Evolutionary conservation across 2,329 filamentous ascomycete genomes (phyloP).

Genomic region (Trichoderma koningiopsis): DNA sequence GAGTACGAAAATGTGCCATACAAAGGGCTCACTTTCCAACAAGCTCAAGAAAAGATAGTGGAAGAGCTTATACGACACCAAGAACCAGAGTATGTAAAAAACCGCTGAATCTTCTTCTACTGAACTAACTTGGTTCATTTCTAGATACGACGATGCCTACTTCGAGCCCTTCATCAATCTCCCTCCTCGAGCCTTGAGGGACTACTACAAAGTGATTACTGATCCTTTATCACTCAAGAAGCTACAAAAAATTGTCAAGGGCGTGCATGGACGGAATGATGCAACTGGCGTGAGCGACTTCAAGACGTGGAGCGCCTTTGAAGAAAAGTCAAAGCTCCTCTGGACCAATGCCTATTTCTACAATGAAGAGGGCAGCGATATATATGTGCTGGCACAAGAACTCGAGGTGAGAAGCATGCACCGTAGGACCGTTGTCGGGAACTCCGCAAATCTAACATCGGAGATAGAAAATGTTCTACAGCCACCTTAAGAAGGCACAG

Average conservation of each 20-base stretch:
- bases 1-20: conserved; percentile 63
- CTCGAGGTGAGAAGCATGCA: conserved; percentile 64
- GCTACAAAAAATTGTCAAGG: conserved; percentile 75
- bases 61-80: conserved; percentile 71
- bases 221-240: conserved; percentile 78
- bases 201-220: conserved; percentile 84
- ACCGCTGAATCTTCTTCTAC: not conserved
- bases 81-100: conserved; percentile 61
- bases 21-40: conserved; percentile 74
- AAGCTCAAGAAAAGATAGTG: conserved; percentile 84
- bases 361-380: conserved; percentile 89
- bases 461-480: conserved; percentile 66
- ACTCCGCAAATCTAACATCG: conserved; percentile 27
- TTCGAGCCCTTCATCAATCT: conserved; percentile 77
- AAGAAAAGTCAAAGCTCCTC: conserved; percentile 75
- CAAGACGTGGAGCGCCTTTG: conserved; percentile 80
- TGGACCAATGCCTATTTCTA: conserved; percentile 89
- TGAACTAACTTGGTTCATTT: conserved; percentile 34
- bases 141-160: conserved; percentile 68
- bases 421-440: not conserved
- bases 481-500: conserved; percentile 71
- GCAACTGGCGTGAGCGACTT: conserved; percentile 67
- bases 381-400: conserved; percentile 74
- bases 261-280: conserved; percentile 68
- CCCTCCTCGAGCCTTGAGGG: conserved; percentile 72